Conservation (phyloP, 192 early-diverging fungal genomes). For the Coemansia sp. region DNA sequence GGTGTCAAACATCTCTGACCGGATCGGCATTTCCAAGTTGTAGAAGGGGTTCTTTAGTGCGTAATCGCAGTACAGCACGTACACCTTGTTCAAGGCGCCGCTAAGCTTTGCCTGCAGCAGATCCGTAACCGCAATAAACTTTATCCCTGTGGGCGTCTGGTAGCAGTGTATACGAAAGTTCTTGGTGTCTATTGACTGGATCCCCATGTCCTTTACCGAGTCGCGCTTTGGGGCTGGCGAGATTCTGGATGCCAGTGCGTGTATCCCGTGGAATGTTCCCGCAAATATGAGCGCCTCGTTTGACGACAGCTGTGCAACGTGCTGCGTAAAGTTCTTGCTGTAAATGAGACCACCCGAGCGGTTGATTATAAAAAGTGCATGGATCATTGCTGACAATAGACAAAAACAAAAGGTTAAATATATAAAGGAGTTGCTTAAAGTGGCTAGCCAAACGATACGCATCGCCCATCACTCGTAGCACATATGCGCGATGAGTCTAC, state of each 20-base stretch:
- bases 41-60: constrained; percentile 99
- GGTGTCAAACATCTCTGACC: constrained; percentile 92
- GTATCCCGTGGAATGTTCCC: constrained; percentile 97
- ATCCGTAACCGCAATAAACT: constrained; percentile 92
- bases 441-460: not conserved
- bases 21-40: constrained; percentile 98
- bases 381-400: constrained; percentile 65
- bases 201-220: constrained; percentile 71
- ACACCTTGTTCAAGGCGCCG: constrained; percentile 67
- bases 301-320: constrained; percentile 80
- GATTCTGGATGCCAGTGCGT: constrained; percentile 93
- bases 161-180: constrained; percentile 91
- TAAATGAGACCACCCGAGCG: constrained; percentile 95
- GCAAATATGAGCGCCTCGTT: constrained; percentile 99
- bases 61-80: constrained; percentile 92
- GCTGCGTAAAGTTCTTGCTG: constrained; percentile 86
- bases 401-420: not conserved
- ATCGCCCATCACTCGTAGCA: no score
- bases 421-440: not conserved
- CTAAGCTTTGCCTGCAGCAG: constrained; percentile 67
- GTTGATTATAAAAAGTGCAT: constrained; percentile 83
- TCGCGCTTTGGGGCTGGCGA: constrained; percentile 67
- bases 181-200: constrained; percentile 92
- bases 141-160: constrained; percentile 94
- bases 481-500: not conserved